phyloP scores from a whole-genome alignment of 768 basidiomycete species.

The Pisolithus tinctorius region DNA sequence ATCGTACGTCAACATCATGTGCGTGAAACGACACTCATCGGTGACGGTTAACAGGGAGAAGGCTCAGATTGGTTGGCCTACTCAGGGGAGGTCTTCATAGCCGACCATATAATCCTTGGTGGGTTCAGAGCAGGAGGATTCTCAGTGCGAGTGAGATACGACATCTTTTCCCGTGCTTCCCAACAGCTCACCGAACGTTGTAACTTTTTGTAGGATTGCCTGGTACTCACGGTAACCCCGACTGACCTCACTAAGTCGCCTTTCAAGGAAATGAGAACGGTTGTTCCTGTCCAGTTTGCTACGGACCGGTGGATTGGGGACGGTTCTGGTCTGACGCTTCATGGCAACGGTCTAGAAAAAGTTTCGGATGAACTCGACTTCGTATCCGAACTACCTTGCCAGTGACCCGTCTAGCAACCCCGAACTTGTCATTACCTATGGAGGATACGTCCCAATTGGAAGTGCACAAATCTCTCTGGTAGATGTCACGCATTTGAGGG shows the following conservation, averaged over 20 bases:
- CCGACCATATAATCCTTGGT: constrained; percentile 40
- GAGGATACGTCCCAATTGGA: too few relatives aligned
- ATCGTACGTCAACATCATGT: constrained; percentile 33
- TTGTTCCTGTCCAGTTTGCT: constrained; percentile 57
- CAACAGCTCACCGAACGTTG: background rate
- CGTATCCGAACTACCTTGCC: too few relatives aligned
- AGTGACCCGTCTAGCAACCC: too few relatives aligned
- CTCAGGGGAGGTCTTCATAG: constrained; percentile 54
- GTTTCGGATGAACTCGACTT: background rate
- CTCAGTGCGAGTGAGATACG: constrained; percentile 46
- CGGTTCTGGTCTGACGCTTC: constrained; percentile 16
- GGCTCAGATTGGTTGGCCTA: constrained; percentile 58
- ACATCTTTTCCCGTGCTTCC: background rate
- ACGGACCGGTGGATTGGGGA: constrained; percentile 53
- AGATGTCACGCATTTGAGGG: too few relatives aligned
- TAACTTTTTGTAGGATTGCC: constrained; percentile 46
- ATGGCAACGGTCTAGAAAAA: background rate
- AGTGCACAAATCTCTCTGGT: too few relatives aligned
- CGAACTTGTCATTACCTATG: too few relatives aligned
- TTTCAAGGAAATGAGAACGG: constrained; percentile 53
- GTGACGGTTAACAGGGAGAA: constrained; percentile 39
- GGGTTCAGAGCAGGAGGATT: constrained; percentile 65
- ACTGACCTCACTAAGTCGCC: constrained; percentile 46
- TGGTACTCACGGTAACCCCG: constrained; percentile 56
- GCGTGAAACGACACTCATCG: background rate